These are phyloP conservation scores for Ophiostoma sp. DNA, from an alignment of 2,329 filamentous ascomycete genomes.

Conservation along the genomic window DNA sequence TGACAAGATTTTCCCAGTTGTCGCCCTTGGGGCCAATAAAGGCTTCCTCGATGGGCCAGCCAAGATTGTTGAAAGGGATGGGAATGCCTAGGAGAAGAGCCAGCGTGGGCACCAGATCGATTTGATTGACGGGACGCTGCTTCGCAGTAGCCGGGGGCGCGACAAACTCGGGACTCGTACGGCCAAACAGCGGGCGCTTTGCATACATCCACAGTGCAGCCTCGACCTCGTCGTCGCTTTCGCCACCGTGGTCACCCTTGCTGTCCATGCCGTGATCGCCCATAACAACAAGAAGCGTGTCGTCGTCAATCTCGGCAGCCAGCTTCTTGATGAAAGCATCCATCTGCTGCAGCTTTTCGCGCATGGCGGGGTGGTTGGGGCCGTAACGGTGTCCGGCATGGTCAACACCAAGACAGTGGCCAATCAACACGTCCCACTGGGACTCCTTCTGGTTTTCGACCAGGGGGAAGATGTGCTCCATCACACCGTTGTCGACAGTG, in stretches of 20 bases:
- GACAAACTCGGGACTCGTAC: slow-evolving; percentile 55
- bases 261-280: slow-evolving; percentile 98
- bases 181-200: slow-evolving; percentile 76
- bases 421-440: slow-evolving; percentile 91
- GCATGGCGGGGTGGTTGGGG: slow-evolving; percentile 88
- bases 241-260: slow-evolving; percentile 96
- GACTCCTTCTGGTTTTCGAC: slow-evolving; percentile 52
- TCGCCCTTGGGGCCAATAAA: slow-evolving; percentile 67
- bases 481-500: slow-evolving; percentile 92
- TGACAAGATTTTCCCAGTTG: slow-evolving; percentile 70
- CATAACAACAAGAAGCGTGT: slow-evolving; percentile 89
- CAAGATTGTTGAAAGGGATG: slow-evolving; percentile 93
- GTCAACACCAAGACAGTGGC: slow-evolving; percentile 90
- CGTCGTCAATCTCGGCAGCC: slow-evolving; percentile 67
- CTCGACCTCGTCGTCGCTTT: slow-evolving; percentile 93
- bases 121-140: slow-evolving; percentile 70
- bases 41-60: slow-evolving; percentile 86
- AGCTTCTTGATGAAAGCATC: slow-evolving; percentile 69
- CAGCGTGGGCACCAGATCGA: slow-evolving; percentile 90
- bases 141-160: slow-evolving; percentile 67
- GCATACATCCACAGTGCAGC: slow-evolving; percentile 99
- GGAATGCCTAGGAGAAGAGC: slow-evolving; percentile 83
- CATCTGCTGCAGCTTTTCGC: slow-evolving; percentile 86
- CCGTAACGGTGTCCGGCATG: slow-evolving; percentile 96
- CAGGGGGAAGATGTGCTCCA: slow-evolving; percentile 82